phyloP scores from a whole-genome alignment of 2,329 filamentous ascomycete genomes.

The Leptodontidium sp. region DNA sequence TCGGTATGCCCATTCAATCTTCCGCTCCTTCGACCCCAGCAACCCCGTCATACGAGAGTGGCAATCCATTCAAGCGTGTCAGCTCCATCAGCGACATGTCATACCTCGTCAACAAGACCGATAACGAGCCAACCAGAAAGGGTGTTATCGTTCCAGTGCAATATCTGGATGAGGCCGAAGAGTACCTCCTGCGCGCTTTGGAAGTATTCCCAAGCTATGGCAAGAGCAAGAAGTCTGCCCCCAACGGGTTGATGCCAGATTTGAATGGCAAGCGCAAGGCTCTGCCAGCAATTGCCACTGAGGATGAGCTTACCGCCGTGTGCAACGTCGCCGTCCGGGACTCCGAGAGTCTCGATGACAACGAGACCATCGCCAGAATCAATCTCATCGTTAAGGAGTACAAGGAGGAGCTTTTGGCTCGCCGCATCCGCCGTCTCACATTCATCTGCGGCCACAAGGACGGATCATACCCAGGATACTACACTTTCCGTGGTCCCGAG shows the following conservation, averaged over 20 bases:
- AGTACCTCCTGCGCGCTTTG: constrained; percentile 82
- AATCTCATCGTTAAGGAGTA: constrained; percentile 77
- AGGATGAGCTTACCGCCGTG: constrained; percentile 87
- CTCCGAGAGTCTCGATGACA: constrained; percentile 82
- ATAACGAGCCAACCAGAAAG: constrained; percentile 82
- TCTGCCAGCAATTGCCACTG: constrained; percentile 61
- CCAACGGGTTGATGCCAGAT: constrained; percentile 71
- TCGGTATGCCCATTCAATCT: constrained; percentile 81
- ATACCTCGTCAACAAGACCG: constrained; percentile 77
- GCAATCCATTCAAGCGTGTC: constrained; percentile 78
- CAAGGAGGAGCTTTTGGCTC: constrained; percentile 83
- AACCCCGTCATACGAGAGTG: constrained; percentile 69
- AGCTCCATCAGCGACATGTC: constrained; percentile 97
- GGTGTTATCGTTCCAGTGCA: constrained; percentile 94
- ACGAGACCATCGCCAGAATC: constrained; percentile 80
- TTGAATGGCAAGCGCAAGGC: constrained; percentile 77
- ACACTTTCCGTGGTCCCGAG: constrained; percentile 92
- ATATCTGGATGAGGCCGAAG: constrained; percentile 94
- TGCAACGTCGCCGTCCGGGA: constrained; percentile 93
- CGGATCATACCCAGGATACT: constrained; percentile 95
- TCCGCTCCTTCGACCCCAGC: constrained; percentile 85
- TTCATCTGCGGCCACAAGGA: constrained; percentile 97
- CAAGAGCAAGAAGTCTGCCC: constrained; percentile 62
- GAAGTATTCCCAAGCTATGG: constrained; percentile 76
- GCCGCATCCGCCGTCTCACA: constrained; percentile 86